Evolutionary conservation across 371 early-diverging fungal species (phyloP).

Genomic region (Zychaea mexicana): DNA sequence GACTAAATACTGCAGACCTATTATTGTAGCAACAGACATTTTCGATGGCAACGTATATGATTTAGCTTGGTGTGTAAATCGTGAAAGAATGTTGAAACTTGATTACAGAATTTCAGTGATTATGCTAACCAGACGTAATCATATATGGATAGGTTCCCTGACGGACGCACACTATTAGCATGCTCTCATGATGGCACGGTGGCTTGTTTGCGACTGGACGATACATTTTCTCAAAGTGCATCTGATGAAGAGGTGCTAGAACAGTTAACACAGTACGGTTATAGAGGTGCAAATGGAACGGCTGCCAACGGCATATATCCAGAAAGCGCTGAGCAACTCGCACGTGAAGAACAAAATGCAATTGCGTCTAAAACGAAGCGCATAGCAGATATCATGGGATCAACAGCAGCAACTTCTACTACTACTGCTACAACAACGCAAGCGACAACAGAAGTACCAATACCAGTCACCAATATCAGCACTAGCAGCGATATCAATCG

Average conservation of each 20-base stretch:
- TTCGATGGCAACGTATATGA: slow-evolving; percentile 88
- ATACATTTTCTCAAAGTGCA: slow-evolving; percentile 71
- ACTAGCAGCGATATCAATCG: neutral
- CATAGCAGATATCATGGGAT: slow-evolving; percentile 51
- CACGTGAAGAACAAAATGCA: slow-evolving; percentile 63
- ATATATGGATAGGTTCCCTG: slow-evolving; percentile 56
- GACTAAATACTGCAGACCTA: slow-evolving; percentile 72
- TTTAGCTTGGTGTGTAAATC: slow-evolving; percentile 81
- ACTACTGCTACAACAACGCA: neutral
- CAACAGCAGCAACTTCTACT: slow-evolving; percentile 14
- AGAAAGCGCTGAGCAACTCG: slow-evolving; percentile 68
- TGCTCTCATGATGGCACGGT: slow-evolving; percentile 95
- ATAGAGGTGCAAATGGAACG: slow-evolving; percentile 52
- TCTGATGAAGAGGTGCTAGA: slow-evolving; percentile 64
- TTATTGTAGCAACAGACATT: slow-evolving; percentile 74
- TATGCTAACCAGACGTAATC: neutral
- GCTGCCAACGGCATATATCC: slow-evolving; percentile 37
- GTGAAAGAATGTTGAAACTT: neutral
- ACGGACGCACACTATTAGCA: slow-evolving; percentile 79
- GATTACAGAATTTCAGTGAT: no score
- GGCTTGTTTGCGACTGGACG: slow-evolving; percentile 68
- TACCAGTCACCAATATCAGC: neutral
- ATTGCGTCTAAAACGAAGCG: slow-evolving; percentile 35
- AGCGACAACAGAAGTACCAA: neutral
- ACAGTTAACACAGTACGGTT: slow-evolving; percentile 73